A percentile compares a stretch with the other conserved stretches of the same genome.
phyloP scores from a whole-genome alignment of 2,329 filamentous ascomycete genomes.

The Calonectria pauciramosa region DNA sequence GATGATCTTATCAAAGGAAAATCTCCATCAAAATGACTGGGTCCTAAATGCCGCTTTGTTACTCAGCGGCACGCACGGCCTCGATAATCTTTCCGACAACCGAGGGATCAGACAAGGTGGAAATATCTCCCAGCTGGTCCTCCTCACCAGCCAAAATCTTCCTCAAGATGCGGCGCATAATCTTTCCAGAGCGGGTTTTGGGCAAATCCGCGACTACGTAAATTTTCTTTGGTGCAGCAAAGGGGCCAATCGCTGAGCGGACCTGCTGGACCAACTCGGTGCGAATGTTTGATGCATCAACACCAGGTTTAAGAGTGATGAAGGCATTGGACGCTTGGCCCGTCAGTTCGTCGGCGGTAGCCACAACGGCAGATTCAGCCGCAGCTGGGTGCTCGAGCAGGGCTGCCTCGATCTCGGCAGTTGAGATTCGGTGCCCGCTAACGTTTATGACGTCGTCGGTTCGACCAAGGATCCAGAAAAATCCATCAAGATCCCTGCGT shows the following conservation, averaged over 20 bases:
- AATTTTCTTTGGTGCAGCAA: conserved; percentile 91
- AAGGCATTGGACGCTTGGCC: conserved; percentile 96
- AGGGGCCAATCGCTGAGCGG: conserved; percentile 92
- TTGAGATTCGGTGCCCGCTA: conserved; percentile 93
- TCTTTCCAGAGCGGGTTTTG: conserved; percentile 96
- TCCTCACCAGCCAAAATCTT: conserved; percentile 96
- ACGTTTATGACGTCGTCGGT: conserved; percentile 98
- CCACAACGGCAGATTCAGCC: conserved; percentile 92
- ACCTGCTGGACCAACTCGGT: conserved; percentile 93
- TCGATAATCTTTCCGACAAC: conserved; percentile 90
- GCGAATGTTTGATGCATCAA: conserved; percentile 70
- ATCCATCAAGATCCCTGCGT: conserved; percentile 91
- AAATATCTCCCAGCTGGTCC: conserved; percentile 90
- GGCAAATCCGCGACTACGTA: conserved; percentile 90
- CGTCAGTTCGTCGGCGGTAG: conserved; percentile 88
- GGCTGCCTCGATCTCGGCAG: conserved; percentile 94
- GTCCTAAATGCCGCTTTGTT: not conserved
- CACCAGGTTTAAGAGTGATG: conserved; percentile 78
- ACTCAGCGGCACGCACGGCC: conserved; percentile 29
- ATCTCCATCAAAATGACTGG: not conserved
- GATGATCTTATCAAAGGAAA: not conserved
- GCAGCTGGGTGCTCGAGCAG: conserved; percentile 89
- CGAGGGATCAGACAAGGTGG: conserved; percentile 88
- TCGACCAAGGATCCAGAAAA: conserved; percentile 97
- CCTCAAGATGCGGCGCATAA: conserved; percentile 92